Base-by-base conservation (phyloP, 345 rosid genomes). In the Angophora floribunda region DNA sequence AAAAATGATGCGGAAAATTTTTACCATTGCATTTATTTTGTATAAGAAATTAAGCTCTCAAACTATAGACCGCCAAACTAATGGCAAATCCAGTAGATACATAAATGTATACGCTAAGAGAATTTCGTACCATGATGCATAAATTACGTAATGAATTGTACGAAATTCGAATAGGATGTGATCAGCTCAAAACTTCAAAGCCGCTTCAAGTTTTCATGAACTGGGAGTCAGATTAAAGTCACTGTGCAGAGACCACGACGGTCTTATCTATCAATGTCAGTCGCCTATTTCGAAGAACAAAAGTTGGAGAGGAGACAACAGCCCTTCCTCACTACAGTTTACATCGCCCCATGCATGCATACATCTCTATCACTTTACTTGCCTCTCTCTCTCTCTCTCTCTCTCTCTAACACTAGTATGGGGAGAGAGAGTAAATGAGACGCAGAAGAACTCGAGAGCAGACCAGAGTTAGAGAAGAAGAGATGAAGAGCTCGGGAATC, bases 251-350 rank as follows among this genome's bases (percentile, higher is more conserved):
- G 82, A 41, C 47, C 82, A 22, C 49, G 82, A 75, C 24, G 82
- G 82, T 75, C 82, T 75, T 86, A 84, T 86, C 88, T 86, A 79
- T 86, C 88, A 86, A 75, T 47, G 19, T 75, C 82, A 45, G 24
- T 45, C 53, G 16, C 86, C 85, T 55, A 57, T 49, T 88, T 86
- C 59, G 78, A 86, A 91, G 55, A 80, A 87, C 84, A 88, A 90
- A 93, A 89, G 93, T 88, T 70, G 89, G 89, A 89, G 88, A 61
- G 61, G 90, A 61, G 88, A 51, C 86, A 85, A 85, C 91, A 89
- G 89, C 89, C 92, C 91, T 86, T 89, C 86, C 67, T 53, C 85
- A 88, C 92, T 80, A 92, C 92, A 89, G 93, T 88, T 91, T 87
- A 87, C 89, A 51, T 90, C 91, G 89, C 89, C 90, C 90, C 91